Percentiles rank a stretch among this genome's conserved stretches.
phyloP scores from a whole-genome alignment of 805 yeast species.

The Metschnikowia bowlesiae region DNA sequence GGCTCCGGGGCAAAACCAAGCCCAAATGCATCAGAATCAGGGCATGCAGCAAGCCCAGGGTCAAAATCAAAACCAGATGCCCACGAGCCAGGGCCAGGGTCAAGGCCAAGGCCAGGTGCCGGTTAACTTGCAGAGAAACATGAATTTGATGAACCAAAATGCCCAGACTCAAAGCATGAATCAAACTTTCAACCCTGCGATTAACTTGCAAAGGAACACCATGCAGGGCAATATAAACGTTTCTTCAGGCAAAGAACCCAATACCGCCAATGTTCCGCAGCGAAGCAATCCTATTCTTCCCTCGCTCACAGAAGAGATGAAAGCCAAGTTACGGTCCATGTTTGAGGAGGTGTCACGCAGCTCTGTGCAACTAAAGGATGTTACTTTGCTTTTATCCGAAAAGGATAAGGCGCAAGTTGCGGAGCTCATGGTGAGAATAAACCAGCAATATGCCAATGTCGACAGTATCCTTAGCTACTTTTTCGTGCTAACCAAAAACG shows the following conservation, averaged over 20 bases:
- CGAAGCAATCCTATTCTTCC: constrained; percentile 22
- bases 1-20: constrained; percentile 2
- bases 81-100: background rate
- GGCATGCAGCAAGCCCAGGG: background rate
- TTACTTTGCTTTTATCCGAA: constrained; percentile 55
- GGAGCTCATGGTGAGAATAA: constrained; percentile 48
- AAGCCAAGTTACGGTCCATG: constrained; percentile 55
- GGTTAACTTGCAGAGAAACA: constrained; percentile 1
- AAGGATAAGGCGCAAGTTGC: constrained; percentile 62
- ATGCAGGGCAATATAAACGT: background rate
- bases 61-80: background rate
- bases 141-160: constrained; percentile 4
- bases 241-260: background rate
- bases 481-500: constrained; percentile 68
- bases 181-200: background rate
- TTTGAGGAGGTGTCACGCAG: constrained; percentile 65
- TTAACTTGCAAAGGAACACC: background rate
- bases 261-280: background rate
- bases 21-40: background rate
- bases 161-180: background rate
- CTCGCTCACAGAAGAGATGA: constrained; percentile 54
- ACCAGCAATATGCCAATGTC: constrained; percentile 61
- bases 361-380: constrained; percentile 62
- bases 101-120: background rate
- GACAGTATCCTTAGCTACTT: constrained; percentile 78